These are phyloP conservation scores for Collybia mongolica DNA, from an alignment of 768 basidiomycete genomes.

Conservation along the genomic window DNA sequence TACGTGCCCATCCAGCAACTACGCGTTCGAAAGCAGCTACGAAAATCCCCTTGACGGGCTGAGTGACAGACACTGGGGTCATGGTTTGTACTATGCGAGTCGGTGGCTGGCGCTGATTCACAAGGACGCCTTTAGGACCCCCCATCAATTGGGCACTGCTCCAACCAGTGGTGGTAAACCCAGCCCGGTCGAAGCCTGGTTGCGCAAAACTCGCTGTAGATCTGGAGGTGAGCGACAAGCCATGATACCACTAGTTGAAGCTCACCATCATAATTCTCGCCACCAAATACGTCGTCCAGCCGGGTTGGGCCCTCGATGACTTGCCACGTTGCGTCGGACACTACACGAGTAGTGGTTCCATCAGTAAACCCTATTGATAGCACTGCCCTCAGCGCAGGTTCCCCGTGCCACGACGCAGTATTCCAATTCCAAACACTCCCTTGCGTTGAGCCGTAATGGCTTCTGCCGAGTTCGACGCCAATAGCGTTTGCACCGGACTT, in stretches of 20 bases:
- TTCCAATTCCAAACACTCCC: constrained; percentile 30
- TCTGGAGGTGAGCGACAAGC: background rate
- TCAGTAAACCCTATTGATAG: constrained; percentile 24
- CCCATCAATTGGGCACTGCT: constrained; percentile 14
- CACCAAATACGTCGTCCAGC: constrained; percentile 27
- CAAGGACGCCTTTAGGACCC: constrained; percentile 20
- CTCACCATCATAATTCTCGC: constrained; percentile 27
- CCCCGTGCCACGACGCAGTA: constrained; percentile 27
- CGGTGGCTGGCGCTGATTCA: constrained; percentile 20
- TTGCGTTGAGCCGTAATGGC: constrained; percentile 27
- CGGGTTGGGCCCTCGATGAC: constrained; percentile 25
- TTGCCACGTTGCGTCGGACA: constrained; percentile 20
- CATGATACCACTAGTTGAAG: background rate
- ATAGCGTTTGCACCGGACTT: constrained; percentile 17
- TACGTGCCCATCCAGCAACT: constrained; percentile 25
- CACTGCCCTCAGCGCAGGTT: constrained; percentile 21
- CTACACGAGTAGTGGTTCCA: constrained; percentile 17
- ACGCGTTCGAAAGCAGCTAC: constrained; percentile 24
- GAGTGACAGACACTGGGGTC: constrained; percentile 20
- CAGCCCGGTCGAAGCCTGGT: constrained; percentile 16
- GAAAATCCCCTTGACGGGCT: constrained; percentile 20
- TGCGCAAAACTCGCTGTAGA: constrained; percentile 20
- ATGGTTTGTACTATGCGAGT: constrained; percentile 20
- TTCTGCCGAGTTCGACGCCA: constrained; percentile 23
- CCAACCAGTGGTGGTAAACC: constrained; percentile 20